Evolutionary conservation across 768 basidiomycete genomes (phyloP).

Genomic region (Termitomyces bulborhizus): DNA sequence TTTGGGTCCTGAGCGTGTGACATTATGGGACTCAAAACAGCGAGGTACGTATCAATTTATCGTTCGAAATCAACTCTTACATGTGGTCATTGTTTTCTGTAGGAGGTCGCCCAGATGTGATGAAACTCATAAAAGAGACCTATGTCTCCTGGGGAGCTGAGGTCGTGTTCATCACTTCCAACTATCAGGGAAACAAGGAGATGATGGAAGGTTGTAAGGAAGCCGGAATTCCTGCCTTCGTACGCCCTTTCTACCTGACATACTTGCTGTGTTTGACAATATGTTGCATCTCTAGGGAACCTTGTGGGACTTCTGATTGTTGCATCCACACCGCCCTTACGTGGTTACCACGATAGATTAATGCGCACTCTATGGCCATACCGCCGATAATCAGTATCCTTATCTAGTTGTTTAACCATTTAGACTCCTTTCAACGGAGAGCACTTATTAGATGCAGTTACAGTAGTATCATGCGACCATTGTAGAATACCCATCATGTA

Average conservation of each 20-base stretch:
- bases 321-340: not conserved
- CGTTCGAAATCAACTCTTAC: not conserved
- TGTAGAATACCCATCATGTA: not conserved
- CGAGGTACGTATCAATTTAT: conserved; percentile 34
- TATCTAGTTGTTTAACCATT: not conserved
- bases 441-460: not conserved
- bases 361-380: too few species aligned
- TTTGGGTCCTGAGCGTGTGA: conserved; percentile 62
- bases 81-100: not conserved
- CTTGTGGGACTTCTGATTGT: conserved; percentile 61
- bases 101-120: conserved; percentile 70
- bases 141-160: conserved; percentile 80
- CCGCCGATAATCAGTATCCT: not conserved
- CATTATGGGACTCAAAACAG: conserved; percentile 74
- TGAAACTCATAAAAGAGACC: conserved; percentile 69
- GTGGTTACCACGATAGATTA: not conserved
- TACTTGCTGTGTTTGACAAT: not conserved
- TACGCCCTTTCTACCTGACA: conserved; percentile 18
- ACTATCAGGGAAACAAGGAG: conserved; percentile 69
- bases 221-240: conserved; percentile 64
- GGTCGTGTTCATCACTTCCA: conserved; percentile 81
- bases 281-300: conserved; percentile 37
- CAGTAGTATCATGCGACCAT: not conserved
- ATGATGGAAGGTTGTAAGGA: conserved; percentile 79
- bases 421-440: not conserved